Base-by-base conservation (phyloP, 1,284 basidiomycete genomes). In the Heterobasidion parviporum region DNA sequence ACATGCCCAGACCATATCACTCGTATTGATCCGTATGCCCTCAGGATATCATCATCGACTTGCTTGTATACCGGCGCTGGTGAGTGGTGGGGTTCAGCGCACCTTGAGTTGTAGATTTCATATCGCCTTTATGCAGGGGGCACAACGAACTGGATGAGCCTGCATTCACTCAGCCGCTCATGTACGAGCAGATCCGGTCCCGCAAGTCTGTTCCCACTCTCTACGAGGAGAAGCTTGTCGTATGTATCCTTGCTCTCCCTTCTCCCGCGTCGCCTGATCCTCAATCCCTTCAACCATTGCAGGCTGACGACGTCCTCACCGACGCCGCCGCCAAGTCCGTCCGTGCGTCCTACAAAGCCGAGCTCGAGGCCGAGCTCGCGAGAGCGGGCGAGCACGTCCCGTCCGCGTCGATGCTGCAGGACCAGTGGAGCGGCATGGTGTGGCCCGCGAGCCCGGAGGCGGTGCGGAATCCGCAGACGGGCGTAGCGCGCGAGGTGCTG, bases 141-240 rank as follows among this genome's bases (percentile, higher is more conserved):
- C 93, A 95, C 68, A 95, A 95, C 65, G 92, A 95, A 70, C 80
- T 95, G 36, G 93, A 96, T 65, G 82, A 94, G 62, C 94, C 95
- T 0, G 83, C 85, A 15, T 93, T 94, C 69, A 97, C 95, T 0
- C 88, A 91, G 65, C 92, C 92, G 0, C 72, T 85, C 20, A 94
- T 94, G 92, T 94, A 94, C 69, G 81, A 90, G 67, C 83, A 89
- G 71, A 93, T 94, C 63, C 78, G 83, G 6, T 78, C 82, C 0
- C 75, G 89, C 53, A 83, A 78, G 48, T 90, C 87, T 3, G 89
- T 94, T 6, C 91, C 92, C 6, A 77, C 83, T 54, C 70, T 92
- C 16, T 96, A 94, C 64, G 92, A 94, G 65, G 79, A 87, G 54
- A 83, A 82, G 55, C 76, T 95, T 4, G 74, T 88, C 54, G 87